A percentile compares a stretch with the other conserved stretches of the same genome.
phyloP scores from a whole-genome alignment of 2,329 filamentous ascomycete genomes.

The Fusarium foetens region DNA sequence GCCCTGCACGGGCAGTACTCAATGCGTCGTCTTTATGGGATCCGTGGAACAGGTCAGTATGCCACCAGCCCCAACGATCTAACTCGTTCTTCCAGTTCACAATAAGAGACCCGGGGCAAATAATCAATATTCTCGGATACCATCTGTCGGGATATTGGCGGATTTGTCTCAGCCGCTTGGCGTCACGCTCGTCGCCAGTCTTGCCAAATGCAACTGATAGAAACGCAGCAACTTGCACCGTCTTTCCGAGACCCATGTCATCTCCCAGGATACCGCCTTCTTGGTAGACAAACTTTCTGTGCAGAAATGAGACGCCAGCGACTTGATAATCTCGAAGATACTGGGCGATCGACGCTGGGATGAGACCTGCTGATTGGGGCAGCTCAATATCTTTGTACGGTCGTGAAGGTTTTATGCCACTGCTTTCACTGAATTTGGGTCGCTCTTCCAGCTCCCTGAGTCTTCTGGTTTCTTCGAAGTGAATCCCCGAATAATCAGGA shows the following conservation, averaged over 20 bases:
- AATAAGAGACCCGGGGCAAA: conserved; percentile 90
- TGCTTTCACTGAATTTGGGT: conserved; percentile 70
- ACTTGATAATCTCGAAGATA: conserved; percentile 94
- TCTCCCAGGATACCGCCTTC: conserved; percentile 91
- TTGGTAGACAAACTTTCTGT: conserved; percentile 90
- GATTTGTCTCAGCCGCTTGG: conserved; percentile 88
- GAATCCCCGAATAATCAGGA: conserved; percentile 78
- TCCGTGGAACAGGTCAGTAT: conserved; percentile 84
- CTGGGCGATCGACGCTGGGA: conserved; percentile 89
- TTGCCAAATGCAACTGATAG: conserved; percentile 93
- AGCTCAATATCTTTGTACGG: conserved; percentile 80
- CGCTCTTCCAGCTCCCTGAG: conserved; percentile 66
- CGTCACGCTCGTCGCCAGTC: conserved; percentile 86
- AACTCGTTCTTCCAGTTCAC: conserved; percentile 92
- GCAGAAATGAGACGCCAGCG: conserved; percentile 84
- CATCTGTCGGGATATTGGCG: conserved; percentile 71
- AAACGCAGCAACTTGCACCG: conserved; percentile 94
- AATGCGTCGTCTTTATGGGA: conserved; percentile 73
- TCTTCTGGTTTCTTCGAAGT: conserved; percentile 66
- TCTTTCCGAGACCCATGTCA: conserved; percentile 98
- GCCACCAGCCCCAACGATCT: conserved; percentile 95
- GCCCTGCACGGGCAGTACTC: conserved; percentile 76
- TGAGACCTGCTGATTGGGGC: conserved; percentile 78
- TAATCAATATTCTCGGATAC: conserved; percentile 82
- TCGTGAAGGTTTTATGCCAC: conserved; percentile 71